phyloP scores from a whole-genome alignment of 108 stramenopile species.

The Discostella stelligeroides region DNA sequence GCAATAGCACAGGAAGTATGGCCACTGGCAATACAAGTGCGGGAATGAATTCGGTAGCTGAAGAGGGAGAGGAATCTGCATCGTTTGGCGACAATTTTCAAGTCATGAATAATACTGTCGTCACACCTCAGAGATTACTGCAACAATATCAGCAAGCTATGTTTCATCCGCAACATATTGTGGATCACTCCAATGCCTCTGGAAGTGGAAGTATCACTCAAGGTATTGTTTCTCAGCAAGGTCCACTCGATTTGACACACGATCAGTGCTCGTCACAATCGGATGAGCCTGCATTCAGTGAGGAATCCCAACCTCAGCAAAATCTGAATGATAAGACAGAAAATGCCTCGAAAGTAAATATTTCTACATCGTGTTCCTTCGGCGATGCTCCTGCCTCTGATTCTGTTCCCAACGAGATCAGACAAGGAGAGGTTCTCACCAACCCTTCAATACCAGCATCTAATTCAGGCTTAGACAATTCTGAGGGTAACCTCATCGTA shows the following conservation, averaged over 20 bases:
- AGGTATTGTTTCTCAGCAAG: slow-evolving; percentile 1
- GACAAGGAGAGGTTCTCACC: slow-evolving; percentile 72
- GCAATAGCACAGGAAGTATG: slow-evolving; percentile 10
- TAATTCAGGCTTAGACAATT: slow-evolving; percentile 73
- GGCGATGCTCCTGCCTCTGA: not conserved
- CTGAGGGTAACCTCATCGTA: slow-evolving; percentile 80
- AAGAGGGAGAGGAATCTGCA: slow-evolving; percentile 7
- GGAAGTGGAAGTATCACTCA: not conserved
- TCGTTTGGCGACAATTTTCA: not conserved
- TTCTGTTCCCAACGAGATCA: slow-evolving; percentile 5
- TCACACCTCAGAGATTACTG: slow-evolving; percentile 1
- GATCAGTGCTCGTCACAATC: not conserved
- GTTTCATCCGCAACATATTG: slow-evolving; percentile 7
- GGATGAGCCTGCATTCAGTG: not conserved
- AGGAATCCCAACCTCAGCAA: too few species aligned
- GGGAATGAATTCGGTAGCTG: slow-evolving; percentile 19
- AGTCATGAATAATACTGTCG: not conserved
- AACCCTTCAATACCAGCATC: slow-evolving; percentile 64
- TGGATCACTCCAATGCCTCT: slow-evolving; percentile 6
- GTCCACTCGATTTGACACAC: not conserved
- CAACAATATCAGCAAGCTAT: not conserved
- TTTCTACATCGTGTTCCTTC: not conserved
- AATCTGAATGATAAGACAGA: not conserved
- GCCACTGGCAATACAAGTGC: slow-evolving; percentile 6
- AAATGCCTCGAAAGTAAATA: not conserved